Conservation (phyloP, 106 monocot species). For the Acorus gramineus region DNA sequence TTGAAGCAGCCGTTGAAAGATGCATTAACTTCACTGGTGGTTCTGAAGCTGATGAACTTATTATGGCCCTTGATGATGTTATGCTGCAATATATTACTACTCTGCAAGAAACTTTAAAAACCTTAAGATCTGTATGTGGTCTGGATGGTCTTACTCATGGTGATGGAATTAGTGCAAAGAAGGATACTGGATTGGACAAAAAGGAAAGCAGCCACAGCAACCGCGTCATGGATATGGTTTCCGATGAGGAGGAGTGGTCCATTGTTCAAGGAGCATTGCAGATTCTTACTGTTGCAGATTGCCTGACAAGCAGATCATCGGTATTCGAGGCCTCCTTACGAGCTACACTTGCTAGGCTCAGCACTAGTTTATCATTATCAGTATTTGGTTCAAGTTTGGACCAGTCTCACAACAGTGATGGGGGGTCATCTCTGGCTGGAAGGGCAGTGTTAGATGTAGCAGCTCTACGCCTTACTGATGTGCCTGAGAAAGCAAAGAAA, state of each 20-base stretch:
- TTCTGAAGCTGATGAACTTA: conserved; percentile 87
- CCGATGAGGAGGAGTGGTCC: conserved; percentile 99
- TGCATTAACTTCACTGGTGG: conserved; percentile 93
- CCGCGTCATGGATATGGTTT: conserved; percentile 60
- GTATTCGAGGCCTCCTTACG: conserved; percentile 98
- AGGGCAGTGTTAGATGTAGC: conserved; percentile 69
- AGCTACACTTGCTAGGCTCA: conserved; percentile 84
- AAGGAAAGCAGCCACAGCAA: conserved; percentile 55
- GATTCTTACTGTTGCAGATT: conserved; percentile 96
- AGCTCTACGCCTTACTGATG: conserved; percentile 59
- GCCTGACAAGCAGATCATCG: conserved; percentile 75
- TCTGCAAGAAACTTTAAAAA: conserved; percentile 87
- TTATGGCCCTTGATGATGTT: conserved; percentile 68
- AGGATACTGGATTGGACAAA: conserved; percentile 49
- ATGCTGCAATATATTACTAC: conserved; percentile 85
- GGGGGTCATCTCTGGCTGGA: conserved; percentile 32
- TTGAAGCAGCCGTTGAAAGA: conserved; percentile 93
- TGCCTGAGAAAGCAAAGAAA: conserved; percentile 81
- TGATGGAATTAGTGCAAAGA: conserved; percentile 51
- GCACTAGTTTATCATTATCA: conserved; percentile 66
- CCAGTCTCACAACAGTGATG: conserved; percentile 32
- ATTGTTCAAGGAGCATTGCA: conserved; percentile 96
- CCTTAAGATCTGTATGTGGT: conserved; percentile 73
- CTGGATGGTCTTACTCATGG: conserved; percentile 41
- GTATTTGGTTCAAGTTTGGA: conserved; percentile 41